Base-by-base conservation (phyloP, 768 basidiomycete species). In the Lentinus brumalis region DNA sequence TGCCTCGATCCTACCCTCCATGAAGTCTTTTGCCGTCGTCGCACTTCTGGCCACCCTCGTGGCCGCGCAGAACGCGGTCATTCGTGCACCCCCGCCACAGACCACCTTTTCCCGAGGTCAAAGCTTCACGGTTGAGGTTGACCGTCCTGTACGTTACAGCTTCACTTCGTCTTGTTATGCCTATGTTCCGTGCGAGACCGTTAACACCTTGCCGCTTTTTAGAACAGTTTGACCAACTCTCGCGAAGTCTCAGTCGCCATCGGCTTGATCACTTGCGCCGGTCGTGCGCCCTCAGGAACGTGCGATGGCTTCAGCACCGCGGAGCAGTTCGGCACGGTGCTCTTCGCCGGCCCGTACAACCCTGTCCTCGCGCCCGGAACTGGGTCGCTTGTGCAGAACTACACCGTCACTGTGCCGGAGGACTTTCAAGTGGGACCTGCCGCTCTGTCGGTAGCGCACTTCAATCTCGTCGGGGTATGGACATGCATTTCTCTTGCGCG, bases 211-310 rank as follows among this genome's bases (percentile, higher is more conserved):
- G 6, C 6, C 15, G 8, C 50, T 45, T 2, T 21, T 5, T 59
- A 74, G 67, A 67, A 68, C 64, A 67, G 68, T 9, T 68, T 75
- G 5, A 68, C 71, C 1, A 57, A 63, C 53, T 74, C 73, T 5
- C 56, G 61, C 9, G 75, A 78, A 39, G 73, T 76, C 26, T 73
- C 68, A 5, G 53, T 77, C 40, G 73, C 73, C 42, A 74, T 78
- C 54, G 71, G 68, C 1, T 47, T 74, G 40, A 35, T 54, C 16
- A 58, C 62, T 26, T 76, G 75, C 65, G 45, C 63, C 10, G 49
- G 35, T 2, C 54, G 56, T 42, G 50, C 40, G n/a, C 29, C 47
- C 5, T 40, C 30, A 26, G 63, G 38, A 26, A 39, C 46, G 50
- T 71, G 70, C 61, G 61, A 66, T 5, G 52, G 64, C 16, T 53